Conservation (phyloP, 2,329 filamentous ascomycete species). For the Ceratocystis huliohia region DNA sequence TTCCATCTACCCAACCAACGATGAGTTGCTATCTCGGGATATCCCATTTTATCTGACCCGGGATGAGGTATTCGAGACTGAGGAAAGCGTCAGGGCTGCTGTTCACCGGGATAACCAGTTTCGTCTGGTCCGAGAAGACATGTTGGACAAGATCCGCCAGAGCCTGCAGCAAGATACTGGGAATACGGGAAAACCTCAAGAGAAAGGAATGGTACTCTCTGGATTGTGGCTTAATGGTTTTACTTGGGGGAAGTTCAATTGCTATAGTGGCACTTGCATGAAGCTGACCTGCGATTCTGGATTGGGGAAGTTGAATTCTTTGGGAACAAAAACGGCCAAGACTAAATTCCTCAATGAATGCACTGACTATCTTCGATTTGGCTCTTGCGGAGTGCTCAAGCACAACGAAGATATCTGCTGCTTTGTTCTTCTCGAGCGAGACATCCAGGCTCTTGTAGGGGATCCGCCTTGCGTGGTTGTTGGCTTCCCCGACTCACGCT, state of each 20-base stretch:
- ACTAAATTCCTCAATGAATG: conserved; percentile 37
- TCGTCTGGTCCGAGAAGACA: conserved; percentile 57
- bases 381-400: conserved; percentile 50
- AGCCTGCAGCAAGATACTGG: conserved; percentile 32
- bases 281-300: conserved; percentile 32
- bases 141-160: conserved; percentile 52
- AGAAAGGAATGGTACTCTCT: conserved; percentile 31
- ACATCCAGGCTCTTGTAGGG: conserved; percentile 34
- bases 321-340: conserved; percentile 26
- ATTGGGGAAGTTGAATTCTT: conserved; percentile 32
- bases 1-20: conserved; percentile 50
- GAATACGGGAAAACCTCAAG: conserved; percentile 30
- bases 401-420: conserved; percentile 39
- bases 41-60: conserved; percentile 43
- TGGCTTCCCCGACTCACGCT: too few species aligned
- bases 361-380: conserved; percentile 42
- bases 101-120: conserved; percentile 59
- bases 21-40: conserved; percentile 46
- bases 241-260: conserved; percentile 26
- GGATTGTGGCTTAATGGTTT: conserved; percentile 31
- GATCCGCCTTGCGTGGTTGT: conserved; percentile 28
- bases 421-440: conserved; percentile 46
- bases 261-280: conserved; percentile 4
- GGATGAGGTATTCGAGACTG: conserved; percentile 35
- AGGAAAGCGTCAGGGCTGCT: conserved; percentile 29